Conservation (phyloP, 345 rosid genomes). For the Raphanus sativus region DNA sequence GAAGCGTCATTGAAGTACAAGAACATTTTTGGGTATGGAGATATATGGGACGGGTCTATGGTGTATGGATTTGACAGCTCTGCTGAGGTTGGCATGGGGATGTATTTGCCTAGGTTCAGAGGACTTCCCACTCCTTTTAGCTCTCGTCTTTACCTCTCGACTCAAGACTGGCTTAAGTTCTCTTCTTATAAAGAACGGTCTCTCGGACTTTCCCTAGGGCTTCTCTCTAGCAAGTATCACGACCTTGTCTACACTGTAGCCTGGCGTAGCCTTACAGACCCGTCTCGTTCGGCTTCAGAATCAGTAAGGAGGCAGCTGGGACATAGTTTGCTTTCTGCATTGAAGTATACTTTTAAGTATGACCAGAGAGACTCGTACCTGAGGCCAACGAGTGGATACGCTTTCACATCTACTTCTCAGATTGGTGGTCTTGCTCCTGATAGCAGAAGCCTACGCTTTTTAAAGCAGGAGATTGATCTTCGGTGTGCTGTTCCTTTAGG, state of each 20-base stretch:
- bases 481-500: conserved; percentile 85
- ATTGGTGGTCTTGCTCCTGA: conserved; percentile 92
- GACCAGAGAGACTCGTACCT: conserved; percentile 72
- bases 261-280: conserved; percentile 81
- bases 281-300: conserved; percentile 62
- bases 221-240: conserved; percentile 62
- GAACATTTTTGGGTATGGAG: conserved; percentile 87
- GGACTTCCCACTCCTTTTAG: conserved; percentile 58
- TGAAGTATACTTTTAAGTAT: conserved; percentile 71
- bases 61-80: conserved; percentile 76
- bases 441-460: conserved; percentile 69
- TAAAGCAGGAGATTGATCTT: conserved; percentile 89
- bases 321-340: conserved; percentile 70
- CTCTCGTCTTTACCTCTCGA: conserved; percentile 66
- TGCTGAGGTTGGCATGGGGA: conserved; percentile 80
- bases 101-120: conserved; percentile 72
- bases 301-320: conserved; percentile 89
- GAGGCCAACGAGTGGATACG: conserved; percentile 86
- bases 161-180: conserved; percentile 85
- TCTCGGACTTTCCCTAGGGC: conserved; percentile 81
- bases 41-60: conserved; percentile 85
- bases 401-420: conserved; percentile 72
- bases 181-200: conserved; percentile 83
- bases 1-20: conserved; percentile 84
- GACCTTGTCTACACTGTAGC: conserved; percentile 72